Evolutionary conservation across 164 flowering plant genomes (phyloP), one percentile per base, ranked within the genome.

Genomic region (Vitis rupestris): DNA sequence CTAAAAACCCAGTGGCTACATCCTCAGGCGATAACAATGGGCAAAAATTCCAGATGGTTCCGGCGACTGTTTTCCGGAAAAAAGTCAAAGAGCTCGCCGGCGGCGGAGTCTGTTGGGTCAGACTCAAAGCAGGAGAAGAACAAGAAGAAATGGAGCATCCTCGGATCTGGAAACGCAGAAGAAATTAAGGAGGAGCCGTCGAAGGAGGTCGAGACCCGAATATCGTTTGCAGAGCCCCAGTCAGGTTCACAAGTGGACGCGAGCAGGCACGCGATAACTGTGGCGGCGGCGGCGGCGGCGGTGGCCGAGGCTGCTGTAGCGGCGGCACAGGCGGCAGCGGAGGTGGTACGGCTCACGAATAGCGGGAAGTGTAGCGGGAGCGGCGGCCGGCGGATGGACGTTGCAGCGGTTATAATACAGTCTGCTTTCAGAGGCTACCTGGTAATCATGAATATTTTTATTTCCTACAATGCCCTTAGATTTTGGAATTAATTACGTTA

Each of bases 261-360:
- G 19, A 83, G 83, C 80, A 88, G 84, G 82, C 98, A 89, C 68
- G 98, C 98, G 50, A 87, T 93, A 61, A 96, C 94, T 0, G 98
- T 92, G 8, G 98, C 98, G 0, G 88, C 97, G 1, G 98, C 98
- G 9, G 89, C 98, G 0, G 97, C 94, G 0, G 95, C 93, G 0
- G 96, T 85, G 8, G 93, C 97, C 2, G 95, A 93, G 76, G 97
- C 93, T 0, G 98, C 97, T 0, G 83, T 90, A 1, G 92, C 91
- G 0, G 93, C 97, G 0, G 97, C 95, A 0, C 87, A 85, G 59
- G 98, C 98, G 3, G 97, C 97, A 5, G 98, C 88, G 0, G 95
- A 84, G 70, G 98, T 91, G 0, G 92, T 91, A 15, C 74, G 85
- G 63, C 80, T 93, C 31, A 93, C 94, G 7, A 81, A 81, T 56